Evolutionary conservation across 2,329 filamentous ascomycete genomes (phyloP), one percentile per base, ranked within the genome.

Genomic region (Erysiphe neolycopersici): DNA sequence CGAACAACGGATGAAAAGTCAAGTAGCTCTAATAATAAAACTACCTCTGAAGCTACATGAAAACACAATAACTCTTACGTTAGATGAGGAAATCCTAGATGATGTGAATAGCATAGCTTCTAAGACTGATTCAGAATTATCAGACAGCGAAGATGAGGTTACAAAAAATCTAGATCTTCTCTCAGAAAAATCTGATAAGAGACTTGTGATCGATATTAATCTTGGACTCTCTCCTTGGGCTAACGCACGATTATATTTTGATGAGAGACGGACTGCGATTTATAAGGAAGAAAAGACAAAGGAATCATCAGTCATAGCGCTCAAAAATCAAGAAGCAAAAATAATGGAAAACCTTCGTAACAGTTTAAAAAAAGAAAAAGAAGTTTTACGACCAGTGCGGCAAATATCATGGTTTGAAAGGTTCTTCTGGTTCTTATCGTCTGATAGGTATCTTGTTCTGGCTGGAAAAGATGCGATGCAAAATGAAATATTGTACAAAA

Each of bases 361-460:
- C 54, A 78, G 76, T 0, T 60, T 95, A 45, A 93, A 93, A 61
- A 79, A 89, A 55, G 89, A 95, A 60, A 94, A 93, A 58, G 77
- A 83, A 17, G 64, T 91, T 1, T 62, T 95, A 10, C 75, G 85
- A 39, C 83, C 79, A 0, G 77, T 93, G 9, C 72, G 89, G 45
- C 79, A 76, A 54, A 78, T 76, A 50, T 71, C 85, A 53, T 98
- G 89, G 89, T 98, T 94, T 51, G 89, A 98, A 55, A 98, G 98
- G 60, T 98, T 93, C 53, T 65, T 76, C 26, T 95, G 83, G 69
- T 98, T 98, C 61, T 71, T 95, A 51, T 94, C 85, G 0, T 91
- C 84, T 0, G 89, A 98, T 55, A 85, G 87, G 4, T 94, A 95
- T 57, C 68, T 98, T 5, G 80, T 95, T 0, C 68, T 98, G 14